These are phyloP conservation scores for Globisporangium paddicum DNA, from an alignment of 352 stramenopile species.

Conservation along the genomic window DNA sequence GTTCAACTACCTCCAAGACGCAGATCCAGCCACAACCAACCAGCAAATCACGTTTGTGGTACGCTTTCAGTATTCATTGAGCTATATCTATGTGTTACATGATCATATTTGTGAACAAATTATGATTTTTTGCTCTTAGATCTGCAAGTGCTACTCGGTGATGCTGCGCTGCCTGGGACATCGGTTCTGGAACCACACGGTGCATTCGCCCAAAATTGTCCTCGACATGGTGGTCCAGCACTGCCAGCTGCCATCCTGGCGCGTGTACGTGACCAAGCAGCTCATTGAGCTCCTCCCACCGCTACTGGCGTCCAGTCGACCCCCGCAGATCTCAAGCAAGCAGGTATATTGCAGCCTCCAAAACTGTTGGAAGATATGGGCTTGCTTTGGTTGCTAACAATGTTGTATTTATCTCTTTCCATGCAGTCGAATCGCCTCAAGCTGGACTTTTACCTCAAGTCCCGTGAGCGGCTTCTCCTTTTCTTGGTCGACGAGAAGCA, in stretches of 20 bases:
- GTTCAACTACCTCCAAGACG: slow-evolving; percentile 81
- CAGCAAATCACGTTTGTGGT: slow-evolving; percentile 77
- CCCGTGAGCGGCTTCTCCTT: slow-evolving; percentile 41
- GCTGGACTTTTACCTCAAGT: slow-evolving; percentile 55
- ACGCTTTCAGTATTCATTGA: slow-evolving; percentile 3
- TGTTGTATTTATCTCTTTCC: slow-evolving; percentile 7
- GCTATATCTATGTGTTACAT: not conserved
- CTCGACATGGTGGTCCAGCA: slow-evolving; percentile 70
- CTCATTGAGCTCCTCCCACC: slow-evolving; percentile 69
- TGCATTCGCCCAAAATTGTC: slow-evolving; percentile 60
- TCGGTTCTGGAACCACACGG: slow-evolving; percentile 82
- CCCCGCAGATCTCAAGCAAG: slow-evolving; percentile 41
- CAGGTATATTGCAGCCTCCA: slow-evolving; percentile 19
- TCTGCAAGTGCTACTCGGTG: slow-evolving; percentile 76
- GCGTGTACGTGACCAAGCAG: slow-evolving; percentile 75
- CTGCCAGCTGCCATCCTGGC: slow-evolving; percentile 54
- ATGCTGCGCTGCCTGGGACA: slow-evolving; percentile 70
- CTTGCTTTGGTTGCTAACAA: slow-evolving; percentile 2
- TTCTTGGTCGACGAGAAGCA: slow-evolving; percentile 54
- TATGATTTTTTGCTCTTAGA: slow-evolving; percentile 29
- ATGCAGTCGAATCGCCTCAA: slow-evolving; percentile 44
- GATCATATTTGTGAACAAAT: too few relatives aligned
- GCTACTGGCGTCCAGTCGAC: slow-evolving; percentile 64
- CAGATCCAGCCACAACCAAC: slow-evolving; percentile 54
- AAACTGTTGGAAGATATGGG: not conserved